phyloP scores from a whole-genome alignment of 805 yeast genomes.

The Candida dendrica region DNA sequence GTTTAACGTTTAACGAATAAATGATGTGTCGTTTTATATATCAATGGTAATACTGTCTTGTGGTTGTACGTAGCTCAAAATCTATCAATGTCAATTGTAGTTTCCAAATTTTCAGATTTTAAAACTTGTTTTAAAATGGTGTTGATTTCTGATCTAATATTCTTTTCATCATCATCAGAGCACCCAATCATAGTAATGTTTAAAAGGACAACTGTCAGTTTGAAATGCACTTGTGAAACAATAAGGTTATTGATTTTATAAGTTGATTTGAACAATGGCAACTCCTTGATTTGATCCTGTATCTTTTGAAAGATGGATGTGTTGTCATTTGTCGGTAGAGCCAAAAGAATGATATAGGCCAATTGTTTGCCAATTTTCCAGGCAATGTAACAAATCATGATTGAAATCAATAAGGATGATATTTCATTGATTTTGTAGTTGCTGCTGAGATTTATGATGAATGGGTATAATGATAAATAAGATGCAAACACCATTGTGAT shows the following conservation, averaged over 20 bases:
- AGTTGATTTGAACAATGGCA: conserved; percentile 45
- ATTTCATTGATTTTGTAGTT: conserved; percentile 33
- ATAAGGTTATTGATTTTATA: conserved; percentile 41
- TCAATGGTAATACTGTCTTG: too few species aligned
- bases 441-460: conserved; percentile 13
- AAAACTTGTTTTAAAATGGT: conserved; percentile 33
- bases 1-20: neutral
- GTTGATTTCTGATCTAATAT: conserved; percentile 42
- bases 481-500: conserved; percentile 36
- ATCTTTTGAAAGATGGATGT: conserved; percentile 35
- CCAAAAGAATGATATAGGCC: conserved; percentile 45
- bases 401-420: conserved; percentile 38
- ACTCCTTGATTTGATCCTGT: conserved; percentile 33
- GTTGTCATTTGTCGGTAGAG: conserved; percentile 40
- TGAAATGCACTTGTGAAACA: conserved; percentile 57
- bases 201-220: conserved; percentile 49
- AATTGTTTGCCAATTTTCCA: conserved; percentile 45
- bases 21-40: too few species aligned
- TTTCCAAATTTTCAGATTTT: conserved; percentile 26
- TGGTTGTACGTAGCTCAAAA: conserved; percentile 10
- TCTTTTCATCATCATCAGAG: conserved; percentile 60
- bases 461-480: conserved; percentile 35
- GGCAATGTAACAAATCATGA: conserved; percentile 39
- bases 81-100: conserved; percentile 36
- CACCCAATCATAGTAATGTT: conserved; percentile 59